A percentile compares a stretch with the other conserved stretches of the same genome.
phyloP scores from a whole-genome alignment of 1,284 basidiomycete species.

The Uromyces viciae-fabae region DNA sequence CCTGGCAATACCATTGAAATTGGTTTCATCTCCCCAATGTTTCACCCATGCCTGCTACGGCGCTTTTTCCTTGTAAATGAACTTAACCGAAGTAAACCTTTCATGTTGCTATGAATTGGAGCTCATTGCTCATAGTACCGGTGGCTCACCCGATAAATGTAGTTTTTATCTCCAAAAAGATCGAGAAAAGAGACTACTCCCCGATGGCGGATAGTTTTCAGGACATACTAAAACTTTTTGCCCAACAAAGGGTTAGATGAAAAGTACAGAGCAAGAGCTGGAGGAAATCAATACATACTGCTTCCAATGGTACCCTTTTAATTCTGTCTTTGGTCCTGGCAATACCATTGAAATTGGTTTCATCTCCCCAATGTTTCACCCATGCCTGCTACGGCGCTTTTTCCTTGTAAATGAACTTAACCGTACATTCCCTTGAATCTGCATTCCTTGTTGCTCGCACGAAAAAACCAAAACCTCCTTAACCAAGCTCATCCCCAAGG shows the following conservation, averaged over 20 bases:
- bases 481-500: conserved; percentile 48
- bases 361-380: conserved; percentile 49
- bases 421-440: conserved; percentile 50
- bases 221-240: conserved; percentile 50
- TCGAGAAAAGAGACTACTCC: conserved; percentile 53
- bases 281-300: not conserved
- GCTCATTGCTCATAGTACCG: no score
- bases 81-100: conserved; percentile 53
- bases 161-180: conserved; percentile 52
- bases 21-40: conserved; percentile 47
- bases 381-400: conserved; percentile 53
- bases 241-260: no score
- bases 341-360: conserved; percentile 49
- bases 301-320: conserved; percentile 37
- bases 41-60: conserved; percentile 52
- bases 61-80: conserved; percentile 54
- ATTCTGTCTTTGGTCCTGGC: conserved; percentile 49
- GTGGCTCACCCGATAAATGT: conserved; percentile 52
- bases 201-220: conserved; percentile 53
- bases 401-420: conserved; percentile 54
- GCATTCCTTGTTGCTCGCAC: conserved; percentile 50
- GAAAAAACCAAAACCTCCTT: conserved; percentile 54
- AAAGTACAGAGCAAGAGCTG: not conserved
- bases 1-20: conserved; percentile 51
- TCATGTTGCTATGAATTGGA: no score